Evolutionary conservation across 805 yeast species (phyloP), one percentile per base, ranked within the genome.

Genomic region (Cyberlindnera veronae): DNA sequence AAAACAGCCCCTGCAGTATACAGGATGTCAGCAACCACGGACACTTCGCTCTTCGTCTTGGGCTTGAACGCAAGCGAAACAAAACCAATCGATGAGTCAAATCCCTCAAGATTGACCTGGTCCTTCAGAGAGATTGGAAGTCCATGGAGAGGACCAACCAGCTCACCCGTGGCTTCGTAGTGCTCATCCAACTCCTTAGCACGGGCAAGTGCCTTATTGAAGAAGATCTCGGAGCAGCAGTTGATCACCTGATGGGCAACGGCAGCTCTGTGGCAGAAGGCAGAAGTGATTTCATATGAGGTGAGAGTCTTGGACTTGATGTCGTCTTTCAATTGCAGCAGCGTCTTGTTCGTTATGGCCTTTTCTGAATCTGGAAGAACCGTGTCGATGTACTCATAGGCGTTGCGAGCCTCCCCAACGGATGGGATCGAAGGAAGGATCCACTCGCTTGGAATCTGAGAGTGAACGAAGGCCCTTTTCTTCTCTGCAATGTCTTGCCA

Each of bases 91-190:
- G 74, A 57, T 3, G 81, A 62, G 13, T 69, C 72, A n/a, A 67
- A 61, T 5, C 79, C 81, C 39, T 62, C 62, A 37, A 77, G 50
- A 36, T 58, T 54, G 22, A 57, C 27, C 27, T 59, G 55, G 31
- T 59, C 81, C 44, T 81, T 81, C 40, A 80, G 62, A 0, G 84
- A 76, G 29, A 80, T 61, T 4, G 88, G 88, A 15, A 81, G 53
- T 1, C 88, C 88, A 49, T 81, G 88, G 34, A 81, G 66, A 4
- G 84, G 82, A 24, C 88, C 88, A 29, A 71, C 55, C 3, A 72
- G 58, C 49, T 72, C 66, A 10, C 81, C 83, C 29, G 70, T 60
- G 32, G 62, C 51, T 38, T 55, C 58, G 41, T 46, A 74, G 49
- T 70, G 67, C 5, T 63, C 74, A 54, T 81, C 89, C 45, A 79